phyloP scores from a whole-genome alignment of 805 yeast species.

The Candida hispaniensis region DNA sequence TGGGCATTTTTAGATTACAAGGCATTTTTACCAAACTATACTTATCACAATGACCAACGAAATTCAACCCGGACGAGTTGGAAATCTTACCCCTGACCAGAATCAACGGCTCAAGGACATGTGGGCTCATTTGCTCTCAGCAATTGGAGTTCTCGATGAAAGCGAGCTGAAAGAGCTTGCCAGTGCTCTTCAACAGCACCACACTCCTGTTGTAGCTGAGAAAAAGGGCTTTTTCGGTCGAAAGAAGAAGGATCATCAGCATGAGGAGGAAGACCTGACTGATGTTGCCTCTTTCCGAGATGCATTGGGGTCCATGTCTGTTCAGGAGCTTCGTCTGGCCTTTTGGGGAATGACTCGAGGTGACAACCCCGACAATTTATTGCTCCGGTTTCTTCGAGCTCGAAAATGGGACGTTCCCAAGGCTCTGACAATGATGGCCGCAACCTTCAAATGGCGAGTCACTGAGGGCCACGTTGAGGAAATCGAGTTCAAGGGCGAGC shows the following conservation, averaged over 20 bases:
- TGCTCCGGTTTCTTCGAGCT: conserved; percentile 72
- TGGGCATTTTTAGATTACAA: too few relatives aligned
- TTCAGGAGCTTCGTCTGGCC: conserved; percentile 40
- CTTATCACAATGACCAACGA: conserved; percentile 3
- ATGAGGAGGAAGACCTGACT: conserved; percentile 17
- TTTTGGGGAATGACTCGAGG: conserved; percentile 55
- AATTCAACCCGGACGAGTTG: conserved; percentile 30
- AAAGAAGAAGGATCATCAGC: conserved; percentile 17
- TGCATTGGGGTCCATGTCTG: conserved; percentile 41
- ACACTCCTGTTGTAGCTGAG: conserved; percentile 21
- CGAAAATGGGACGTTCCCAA: conserved; percentile 73
- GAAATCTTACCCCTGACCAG: conserved; percentile 31
- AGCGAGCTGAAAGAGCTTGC: conserved; percentile 22
- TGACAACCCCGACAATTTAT: conserved; percentile 71
- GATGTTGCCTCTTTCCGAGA: conserved; percentile 33
- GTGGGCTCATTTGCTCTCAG: conserved; percentile 28
- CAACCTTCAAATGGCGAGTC: conserved; percentile 66
- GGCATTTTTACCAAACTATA: neutral
- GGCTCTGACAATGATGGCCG: conserved; percentile 58
- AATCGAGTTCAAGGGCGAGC: conserved; percentile 63
- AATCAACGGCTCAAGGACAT: conserved; percentile 31
- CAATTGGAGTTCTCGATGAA: conserved; percentile 20
- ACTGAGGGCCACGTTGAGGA: conserved; percentile 50
- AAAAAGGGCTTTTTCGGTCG: conserved; percentile 27
- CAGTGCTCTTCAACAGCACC: conserved; percentile 16